Evolutionary conservation across 2,329 filamentous ascomycete species (phyloP), one percentile per base, ranked within the genome.

Genomic region (Trichoderma sp.): DNA sequence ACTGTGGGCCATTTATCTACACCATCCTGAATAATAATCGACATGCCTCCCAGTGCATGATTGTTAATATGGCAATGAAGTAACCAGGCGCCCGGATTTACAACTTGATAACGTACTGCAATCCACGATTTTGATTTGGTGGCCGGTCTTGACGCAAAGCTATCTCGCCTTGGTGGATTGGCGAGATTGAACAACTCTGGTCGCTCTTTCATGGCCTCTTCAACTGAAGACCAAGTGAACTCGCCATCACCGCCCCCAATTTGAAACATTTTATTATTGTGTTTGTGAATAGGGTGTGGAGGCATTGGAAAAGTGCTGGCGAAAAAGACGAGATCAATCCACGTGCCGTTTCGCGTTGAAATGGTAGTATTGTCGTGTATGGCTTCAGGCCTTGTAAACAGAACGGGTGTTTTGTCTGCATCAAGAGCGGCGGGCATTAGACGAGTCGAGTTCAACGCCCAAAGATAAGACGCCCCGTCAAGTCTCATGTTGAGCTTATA

Each of bases 221-320:
- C 84, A 0, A 89, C 84, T 0, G 81, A 83, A 2, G 74, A 75
- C 81, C 84, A 90, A 14, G 79, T 82, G 74, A 86, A 90, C 1
- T 71, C 66, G 0, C 86, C 86, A 0, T 72, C 72, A 2, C 87
- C 88, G 0, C 77, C 69, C 1, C 88, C 88, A 39, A 90, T 81
- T 24, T 84, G 77, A 72, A 82, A 89, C 78, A 85, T 87, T 74
- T 87, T 88, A 73, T 84, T 87, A 58, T 84, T 84, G 77, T 90
- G 88, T 79, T 89, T 89, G 81, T 90, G 88, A 61, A 90, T 85
- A 0, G 87, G 85, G 69, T 90, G 88, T 11, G 78, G 74, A 0
- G 79, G 86, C 73, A 87, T 84, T 7, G 84, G 78, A 3, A 77
- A 76, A 2, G 74, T 74, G n/a, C 76, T 74, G 2, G 83, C 77